Base-by-base conservation (phyloP, 495 filamentous ascomycete genomes). In the Baudoinia panamericana region DNA sequence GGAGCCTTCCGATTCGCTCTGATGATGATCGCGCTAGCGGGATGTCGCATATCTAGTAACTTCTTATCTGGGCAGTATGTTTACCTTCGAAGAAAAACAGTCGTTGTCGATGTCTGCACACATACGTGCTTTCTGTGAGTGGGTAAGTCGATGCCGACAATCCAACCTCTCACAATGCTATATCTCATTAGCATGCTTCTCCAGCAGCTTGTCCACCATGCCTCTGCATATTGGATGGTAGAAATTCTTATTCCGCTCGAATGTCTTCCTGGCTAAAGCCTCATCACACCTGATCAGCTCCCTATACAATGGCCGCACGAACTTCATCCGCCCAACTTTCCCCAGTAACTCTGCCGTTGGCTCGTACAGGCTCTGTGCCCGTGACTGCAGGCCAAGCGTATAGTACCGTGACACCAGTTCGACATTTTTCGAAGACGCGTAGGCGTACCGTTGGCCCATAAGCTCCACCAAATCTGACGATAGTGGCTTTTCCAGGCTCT, bases 321-420 rank as follows among this genome's bases (percentile, higher is more conserved):
- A 95, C 70, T 97, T 97, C 88, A 97, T 94, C 36, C 90, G 72
- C 4, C 88, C 88, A 46, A 93, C 84, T 12, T 68, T 68, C 3
- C 83, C 80, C 26, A 95, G 65, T 12, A 93, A 65, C 36, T 83
- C 75, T 5, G 76, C 76, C 0, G 84, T 72, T 0, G 77, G 74
- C 27, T 72, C 56, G 48, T 85, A 80, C 2, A 81, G 66, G 21
- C 58, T 71, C 45, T 67, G 58, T 48, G 81, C 79, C 33, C 73
- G 73, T 2, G 85, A 76, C 50, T 71, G 75, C 54, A 97, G 67
- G 2, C 82, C 84, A 19, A 94, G 70, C 38, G 71, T 67, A 45
- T 80, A 77, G 58, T 82, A 94, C 1, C 86, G 71, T 26, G 75
- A 70, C 44, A 80, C 72, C 38, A 97, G 71, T 61, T 95, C 90